Conservation (phyloP, 352 stramenopile species). For the Phytopythium kandeliae region DNA sequence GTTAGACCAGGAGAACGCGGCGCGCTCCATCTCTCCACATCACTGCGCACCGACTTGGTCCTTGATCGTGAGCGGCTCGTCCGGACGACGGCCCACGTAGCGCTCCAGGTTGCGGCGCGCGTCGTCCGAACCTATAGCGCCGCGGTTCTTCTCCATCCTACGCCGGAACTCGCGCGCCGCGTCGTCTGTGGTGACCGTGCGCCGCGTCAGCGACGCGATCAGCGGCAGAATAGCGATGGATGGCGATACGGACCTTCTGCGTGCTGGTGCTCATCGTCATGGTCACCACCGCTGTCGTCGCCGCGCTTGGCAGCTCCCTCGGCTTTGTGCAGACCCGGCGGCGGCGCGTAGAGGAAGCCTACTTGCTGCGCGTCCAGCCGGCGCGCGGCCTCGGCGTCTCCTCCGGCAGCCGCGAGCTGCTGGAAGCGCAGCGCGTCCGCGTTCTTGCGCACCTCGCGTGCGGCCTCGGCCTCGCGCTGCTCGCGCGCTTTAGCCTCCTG, state of each 20-base stretch:
- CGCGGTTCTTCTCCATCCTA: slow-evolving; percentile 35
- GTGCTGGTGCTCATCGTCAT: slow-evolving; percentile 14
- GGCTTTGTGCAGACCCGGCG: slow-evolving; percentile 53
- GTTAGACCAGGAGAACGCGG: no score
- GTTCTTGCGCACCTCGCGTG: slow-evolving; percentile 58
- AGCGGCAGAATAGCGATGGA: background rate
- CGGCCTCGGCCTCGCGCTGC: slow-evolving; percentile 51
- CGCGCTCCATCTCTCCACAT: no score
- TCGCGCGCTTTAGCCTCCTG: slow-evolving; percentile 50
- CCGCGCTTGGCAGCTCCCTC: slow-evolving; percentile 15
- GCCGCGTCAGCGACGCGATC: background rate
- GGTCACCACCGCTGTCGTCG: slow-evolving; percentile 23
- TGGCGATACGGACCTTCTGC: slow-evolving; percentile 13
- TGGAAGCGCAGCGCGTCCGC: slow-evolving; percentile 49
- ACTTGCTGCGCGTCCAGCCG: slow-evolving; percentile 51
- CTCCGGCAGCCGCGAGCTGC: slow-evolving; percentile 45
- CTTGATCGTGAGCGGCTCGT: slow-evolving; percentile 75
- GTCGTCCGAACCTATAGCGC: slow-evolving; percentile 9
- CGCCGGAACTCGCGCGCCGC: slow-evolving; percentile 61
- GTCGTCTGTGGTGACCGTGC: slow-evolving; percentile 26
- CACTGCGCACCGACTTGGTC: slow-evolving; percentile 59
- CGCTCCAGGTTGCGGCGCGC: slow-evolving; percentile 54
- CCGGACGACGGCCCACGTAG: slow-evolving; percentile 57
- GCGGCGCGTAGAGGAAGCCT: slow-evolving; percentile 69
- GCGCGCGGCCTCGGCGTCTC: slow-evolving; percentile 39